Conservation (phyloP, 331 rosid genomes). For the Arachis monticola region DNA sequence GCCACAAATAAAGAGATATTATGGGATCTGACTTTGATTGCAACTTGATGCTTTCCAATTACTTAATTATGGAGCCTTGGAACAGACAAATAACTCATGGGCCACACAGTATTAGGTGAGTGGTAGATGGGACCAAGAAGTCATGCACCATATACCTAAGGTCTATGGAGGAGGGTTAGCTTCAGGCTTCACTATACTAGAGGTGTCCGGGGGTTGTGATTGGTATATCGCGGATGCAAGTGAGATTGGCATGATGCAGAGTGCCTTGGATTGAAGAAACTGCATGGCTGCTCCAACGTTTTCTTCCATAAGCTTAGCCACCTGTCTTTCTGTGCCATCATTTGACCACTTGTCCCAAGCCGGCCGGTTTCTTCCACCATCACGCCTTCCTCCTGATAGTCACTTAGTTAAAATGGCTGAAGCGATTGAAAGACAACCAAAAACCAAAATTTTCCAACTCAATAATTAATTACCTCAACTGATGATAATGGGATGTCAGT, state of each 20-base stretch:
- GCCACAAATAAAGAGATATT: slow-evolving; percentile 51
- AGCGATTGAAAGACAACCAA: not conserved
- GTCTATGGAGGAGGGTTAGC: slow-evolving; percentile 81
- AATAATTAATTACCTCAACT: slow-evolving; percentile 67
- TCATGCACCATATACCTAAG: slow-evolving; percentile 37
- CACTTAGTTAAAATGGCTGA: slow-evolving; percentile 15
- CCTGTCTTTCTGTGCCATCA: slow-evolving; percentile 93
- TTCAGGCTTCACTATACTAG: slow-evolving; percentile 88
- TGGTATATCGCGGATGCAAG: slow-evolving; percentile 94
- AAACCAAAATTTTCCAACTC: not conserved
- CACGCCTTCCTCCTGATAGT: slow-evolving; percentile 80
- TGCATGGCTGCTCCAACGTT: slow-evolving; percentile 98
- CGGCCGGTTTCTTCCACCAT: slow-evolving; percentile 84
- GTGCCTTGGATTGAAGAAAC: slow-evolving; percentile 93
- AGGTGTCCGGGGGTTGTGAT: slow-evolving; percentile 83
- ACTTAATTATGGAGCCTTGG: slow-evolving; percentile 56
- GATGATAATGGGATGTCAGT: slow-evolving; percentile 95
- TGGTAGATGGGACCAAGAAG: slow-evolving; percentile 38
- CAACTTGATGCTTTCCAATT: slow-evolving; percentile 69
- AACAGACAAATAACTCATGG: slow-evolving; percentile 58
- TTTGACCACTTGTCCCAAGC: slow-evolving; percentile 99
- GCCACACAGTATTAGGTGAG: slow-evolving; percentile 61
- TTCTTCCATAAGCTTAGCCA: slow-evolving; percentile 97
- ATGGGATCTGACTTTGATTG: slow-evolving; percentile 98
- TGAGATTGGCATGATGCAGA: slow-evolving; percentile 97